Conservation (phyloP, 2,329 filamentous ascomycete genomes). For the Thermomyces lanuginosus region DNA sequence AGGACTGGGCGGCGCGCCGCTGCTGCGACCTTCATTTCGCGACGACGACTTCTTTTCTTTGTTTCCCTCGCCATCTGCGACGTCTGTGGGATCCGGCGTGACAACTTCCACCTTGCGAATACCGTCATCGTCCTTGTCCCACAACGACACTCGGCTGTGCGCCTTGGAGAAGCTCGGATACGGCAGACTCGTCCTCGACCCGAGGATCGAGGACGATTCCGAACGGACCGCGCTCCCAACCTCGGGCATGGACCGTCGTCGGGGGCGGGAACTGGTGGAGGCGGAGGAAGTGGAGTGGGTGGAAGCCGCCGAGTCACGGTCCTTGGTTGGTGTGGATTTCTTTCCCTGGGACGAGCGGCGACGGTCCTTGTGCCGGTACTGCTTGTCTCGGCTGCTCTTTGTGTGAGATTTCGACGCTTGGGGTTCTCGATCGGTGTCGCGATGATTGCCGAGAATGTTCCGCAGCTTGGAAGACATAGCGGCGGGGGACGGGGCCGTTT, state of each 20-base stretch:
- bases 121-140: slow-evolving; percentile 40
- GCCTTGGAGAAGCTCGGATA: slow-evolving; percentile 80
- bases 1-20: slow-evolving; percentile 30
- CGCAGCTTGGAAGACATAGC: slow-evolving; percentile 6
- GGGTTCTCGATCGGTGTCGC: slow-evolving; percentile 4
- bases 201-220: slow-evolving; percentile 23
- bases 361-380: slow-evolving; percentile 1
- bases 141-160: slow-evolving; percentile 74
- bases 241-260: slow-evolving; percentile 8
- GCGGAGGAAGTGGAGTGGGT: slow-evolving; percentile 6
- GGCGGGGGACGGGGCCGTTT: background rate
- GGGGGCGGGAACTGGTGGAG: slow-evolving; percentile 6
- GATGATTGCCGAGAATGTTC: slow-evolving; percentile 6
- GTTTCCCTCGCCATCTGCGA: slow-evolving; percentile 30
- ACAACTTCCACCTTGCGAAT: slow-evolving; percentile 27
- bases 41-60: slow-evolving; percentile 13
- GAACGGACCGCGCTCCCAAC: slow-evolving; percentile 9
- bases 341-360: slow-evolving; percentile 8
- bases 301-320: slow-evolving; percentile 6
- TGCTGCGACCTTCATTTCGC: slow-evolving; percentile 12
- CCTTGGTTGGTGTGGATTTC: slow-evolving; percentile 7
- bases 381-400: slow-evolving; percentile 5
- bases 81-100: slow-evolving; percentile 58
- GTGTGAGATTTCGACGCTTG: slow-evolving; percentile 8
- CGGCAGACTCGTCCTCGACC: slow-evolving; percentile 39